phyloP scores from a whole-genome alignment of 179 eudicot genomes.

The Gypsophila paniculata region DNA sequence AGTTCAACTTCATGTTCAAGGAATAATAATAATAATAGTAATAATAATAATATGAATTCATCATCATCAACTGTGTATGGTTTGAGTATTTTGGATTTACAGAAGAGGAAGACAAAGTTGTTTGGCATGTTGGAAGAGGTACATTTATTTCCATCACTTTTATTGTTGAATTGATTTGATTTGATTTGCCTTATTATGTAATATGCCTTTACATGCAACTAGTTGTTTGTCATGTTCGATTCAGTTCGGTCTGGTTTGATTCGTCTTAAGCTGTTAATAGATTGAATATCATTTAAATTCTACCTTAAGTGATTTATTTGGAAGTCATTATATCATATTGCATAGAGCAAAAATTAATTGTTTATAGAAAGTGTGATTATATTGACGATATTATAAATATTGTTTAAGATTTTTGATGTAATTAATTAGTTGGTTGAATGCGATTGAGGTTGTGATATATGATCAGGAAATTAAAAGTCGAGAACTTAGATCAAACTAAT shows the following conservation, averaged over 20 bases:
- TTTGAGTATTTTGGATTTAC: constrained; percentile 65
- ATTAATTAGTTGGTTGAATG: constrained; percentile 20
- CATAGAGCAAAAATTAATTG: no score
- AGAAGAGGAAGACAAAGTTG: constrained; percentile 68
- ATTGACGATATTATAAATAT: no score
- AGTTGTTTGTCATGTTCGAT: neutral
- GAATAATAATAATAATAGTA: neutral
- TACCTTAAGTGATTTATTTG: neutral
- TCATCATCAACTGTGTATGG: constrained; percentile 29
- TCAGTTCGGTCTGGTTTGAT: no score
- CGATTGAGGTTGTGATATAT: constrained; percentile 18
- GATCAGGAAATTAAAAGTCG: neutral
- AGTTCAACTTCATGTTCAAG: constrained; percentile 28
- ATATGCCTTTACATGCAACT: neutral
- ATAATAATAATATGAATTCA: neutral
- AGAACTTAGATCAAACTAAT: constrained; percentile 41
- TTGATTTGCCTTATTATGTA: no score
- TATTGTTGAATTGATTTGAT: neutral
- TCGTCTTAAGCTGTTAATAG: no score
- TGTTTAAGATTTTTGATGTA: no score
- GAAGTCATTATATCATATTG: no score
- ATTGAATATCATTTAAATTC: no score
- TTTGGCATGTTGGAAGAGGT: constrained; percentile 93
- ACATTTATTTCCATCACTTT: neutral
- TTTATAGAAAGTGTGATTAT: no score